A percentile compares a stretch with the other conserved stretches of the same genome.
phyloP scores from a whole-genome alignment of 208 protist genomes.

The Trypanosoma caninum region DNA sequence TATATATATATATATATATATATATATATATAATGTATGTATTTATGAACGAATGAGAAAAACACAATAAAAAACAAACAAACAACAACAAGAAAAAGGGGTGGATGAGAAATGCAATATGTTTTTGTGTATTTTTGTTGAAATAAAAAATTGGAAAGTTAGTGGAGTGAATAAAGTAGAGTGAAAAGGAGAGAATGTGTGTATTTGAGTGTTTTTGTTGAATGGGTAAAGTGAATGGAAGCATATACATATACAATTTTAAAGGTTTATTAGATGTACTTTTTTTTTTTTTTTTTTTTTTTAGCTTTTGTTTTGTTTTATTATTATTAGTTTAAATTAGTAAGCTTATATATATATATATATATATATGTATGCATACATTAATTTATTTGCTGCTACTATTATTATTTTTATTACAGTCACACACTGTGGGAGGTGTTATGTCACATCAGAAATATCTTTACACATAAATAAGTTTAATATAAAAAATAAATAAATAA shows the following conservation, averaged over 20 bases:
- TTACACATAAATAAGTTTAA: no score
- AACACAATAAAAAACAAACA: neutral
- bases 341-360: no score
- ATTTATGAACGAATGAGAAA: neutral
- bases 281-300: constrained; percentile 19
- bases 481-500: no score
- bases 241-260: neutral
- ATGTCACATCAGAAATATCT: no score
- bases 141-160: no score
- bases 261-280: neutral
- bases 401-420: no score
- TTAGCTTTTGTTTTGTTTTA: constrained; percentile 1
- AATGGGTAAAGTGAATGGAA: neutral
- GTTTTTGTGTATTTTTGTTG: no score
- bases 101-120: neutral
- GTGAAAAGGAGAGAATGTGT: neutral
- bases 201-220: neutral
- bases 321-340: no score
- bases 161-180: neutral
- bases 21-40: constrained; percentile 7
- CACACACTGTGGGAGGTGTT: no score
- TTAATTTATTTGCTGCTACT: no score
- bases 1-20: constrained; percentile 19
- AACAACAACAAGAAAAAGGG: neutral
- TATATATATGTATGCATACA: no score